phyloP scores from a whole-genome alignment of 208 protist genomes.

The Endotrypanum monterogeii region DNA sequence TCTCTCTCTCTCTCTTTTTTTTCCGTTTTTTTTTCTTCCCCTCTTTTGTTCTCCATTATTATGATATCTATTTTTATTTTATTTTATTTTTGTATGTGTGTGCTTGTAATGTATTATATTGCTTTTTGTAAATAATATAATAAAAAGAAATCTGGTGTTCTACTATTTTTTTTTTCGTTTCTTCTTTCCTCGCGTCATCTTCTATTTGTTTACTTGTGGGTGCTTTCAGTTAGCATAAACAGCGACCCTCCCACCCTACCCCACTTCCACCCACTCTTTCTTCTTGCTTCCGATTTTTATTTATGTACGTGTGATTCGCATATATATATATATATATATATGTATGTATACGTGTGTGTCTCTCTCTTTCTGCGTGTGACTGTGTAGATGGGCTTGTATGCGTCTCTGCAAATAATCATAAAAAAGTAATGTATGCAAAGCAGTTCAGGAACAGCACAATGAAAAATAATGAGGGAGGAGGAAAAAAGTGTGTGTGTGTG shows the following conservation, averaged over 20 bases:
- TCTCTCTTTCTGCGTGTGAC: slow-evolving; percentile 9
- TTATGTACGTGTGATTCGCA: neutral
- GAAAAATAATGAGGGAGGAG: neutral
- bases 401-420: too few species aligned
- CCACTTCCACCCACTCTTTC: neutral
- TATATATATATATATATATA: neutral
- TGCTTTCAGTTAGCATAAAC: too few species aligned
- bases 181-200: neutral
- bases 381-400: too few species aligned
- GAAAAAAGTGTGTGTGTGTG: neutral
- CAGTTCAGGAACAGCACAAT: too few species aligned
- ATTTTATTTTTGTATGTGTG: too few species aligned
- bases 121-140: too few species aligned
- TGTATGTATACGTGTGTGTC: neutral
- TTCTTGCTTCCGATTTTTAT: neutral
- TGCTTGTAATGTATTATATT: too few species aligned
- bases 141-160: too few species aligned
- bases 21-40: neutral
- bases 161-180: neutral
- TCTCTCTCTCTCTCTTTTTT: neutral
- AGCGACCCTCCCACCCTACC: too few species aligned
- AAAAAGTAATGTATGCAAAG: too few species aligned
- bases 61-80: too few species aligned
- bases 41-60: neutral
- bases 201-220: neutral